Evolutionary conservation across 2,329 filamentous ascomycete genomes (phyloP), one percentile per base, ranked within the genome.

Genomic region (Botrytis paeoniae): DNA sequence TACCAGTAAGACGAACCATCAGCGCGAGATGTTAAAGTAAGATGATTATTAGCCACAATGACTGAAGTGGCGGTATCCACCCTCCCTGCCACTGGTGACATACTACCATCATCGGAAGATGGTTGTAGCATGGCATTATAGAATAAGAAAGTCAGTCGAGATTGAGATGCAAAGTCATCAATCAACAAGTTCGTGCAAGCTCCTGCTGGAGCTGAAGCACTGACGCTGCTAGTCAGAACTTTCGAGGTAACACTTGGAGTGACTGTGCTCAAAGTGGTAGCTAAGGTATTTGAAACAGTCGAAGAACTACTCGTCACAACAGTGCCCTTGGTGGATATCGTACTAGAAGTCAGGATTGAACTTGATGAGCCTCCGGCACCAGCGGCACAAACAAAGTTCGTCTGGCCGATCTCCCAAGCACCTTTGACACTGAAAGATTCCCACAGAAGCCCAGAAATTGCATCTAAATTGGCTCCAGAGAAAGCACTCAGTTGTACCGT

Each of bases 101-200:
- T 89, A 10, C 86, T 86, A 3, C 81, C 85, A 78, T 90, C 88
- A 75, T 89, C 86, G 48, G 87, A 88, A 9, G 86, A 86, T 6
- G 88, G 83, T 75, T 86, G 82, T 3, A 86, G 81, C 81, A 89
- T 82, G 54, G 88, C 84, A 78, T 90, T 90, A 82, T 90, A 90
- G 77, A 83, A 86, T 25, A 90, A 81, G 80, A 90, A 90, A 1
- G 86, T 88, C 70, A 90, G 80, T 43, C 88, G 86, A 9, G 88
- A 90, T 78, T 90, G 88, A 14, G 88, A 90, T 71, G 83, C 84
- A 85, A 86, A 90, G 81, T 90, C 88, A 75, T 90, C 88, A 71
- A 90, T 83, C 39, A 88, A 78, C 10, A 87, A 80, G 51, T 82
- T 79, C 18, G 81, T 80, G 77, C 86, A 88, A 48, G 74, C 71